Conservation (phyloP, 2,329 filamentous ascomycete genomes). For the Diaporthe citri region DNA sequence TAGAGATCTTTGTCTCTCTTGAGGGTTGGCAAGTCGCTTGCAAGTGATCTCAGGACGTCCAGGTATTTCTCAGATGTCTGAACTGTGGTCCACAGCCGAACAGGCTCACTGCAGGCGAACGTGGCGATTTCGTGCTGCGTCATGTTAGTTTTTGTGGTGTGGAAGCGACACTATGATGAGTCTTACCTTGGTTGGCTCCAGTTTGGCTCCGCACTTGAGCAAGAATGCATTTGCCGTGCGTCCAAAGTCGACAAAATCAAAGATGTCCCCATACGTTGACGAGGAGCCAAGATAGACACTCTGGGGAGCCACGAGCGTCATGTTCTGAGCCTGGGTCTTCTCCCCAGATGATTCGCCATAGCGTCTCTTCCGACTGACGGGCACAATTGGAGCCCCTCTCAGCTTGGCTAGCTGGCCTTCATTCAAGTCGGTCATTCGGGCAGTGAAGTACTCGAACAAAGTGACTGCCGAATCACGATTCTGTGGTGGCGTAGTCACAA, state of each 20-base stretch:
- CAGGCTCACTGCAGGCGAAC: conserved; percentile 86
- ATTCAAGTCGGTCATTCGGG: conserved; percentile 80
- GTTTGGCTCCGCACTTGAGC: conserved; percentile 88
- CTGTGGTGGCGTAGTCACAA: conserved; percentile 79
- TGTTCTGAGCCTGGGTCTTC: conserved; percentile 52
- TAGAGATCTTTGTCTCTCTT: conserved; percentile 85
- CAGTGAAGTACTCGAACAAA: conserved; percentile 87
- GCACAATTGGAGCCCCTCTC: conserved; percentile 77
- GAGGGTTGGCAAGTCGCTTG: conserved; percentile 76
- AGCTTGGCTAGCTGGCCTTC: conserved; percentile 71
- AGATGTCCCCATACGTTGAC: conserved; percentile 83
- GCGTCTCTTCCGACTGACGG: conserved; percentile 59
- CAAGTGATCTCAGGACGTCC: conserved; percentile 82
- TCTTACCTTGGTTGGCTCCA: conserved; percentile 78
- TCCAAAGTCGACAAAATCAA: conserved; percentile 97
- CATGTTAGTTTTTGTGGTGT: not conserved
- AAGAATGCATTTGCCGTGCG: conserved; percentile 89
- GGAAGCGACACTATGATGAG: not conserved
- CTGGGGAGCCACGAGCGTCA: conserved; percentile 74
- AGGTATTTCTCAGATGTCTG: conserved; percentile 89
- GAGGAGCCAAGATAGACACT: conserved; percentile 84
- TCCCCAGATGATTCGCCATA: conserved; percentile 50
- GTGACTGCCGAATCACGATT: conserved; percentile 74
- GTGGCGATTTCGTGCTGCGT: conserved; percentile 79
- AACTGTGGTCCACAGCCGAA: conserved; percentile 82